phyloP scores from a whole-genome alignment of 2,329 filamentous ascomycete species.

The Colletotrichum brevisporum region DNA sequence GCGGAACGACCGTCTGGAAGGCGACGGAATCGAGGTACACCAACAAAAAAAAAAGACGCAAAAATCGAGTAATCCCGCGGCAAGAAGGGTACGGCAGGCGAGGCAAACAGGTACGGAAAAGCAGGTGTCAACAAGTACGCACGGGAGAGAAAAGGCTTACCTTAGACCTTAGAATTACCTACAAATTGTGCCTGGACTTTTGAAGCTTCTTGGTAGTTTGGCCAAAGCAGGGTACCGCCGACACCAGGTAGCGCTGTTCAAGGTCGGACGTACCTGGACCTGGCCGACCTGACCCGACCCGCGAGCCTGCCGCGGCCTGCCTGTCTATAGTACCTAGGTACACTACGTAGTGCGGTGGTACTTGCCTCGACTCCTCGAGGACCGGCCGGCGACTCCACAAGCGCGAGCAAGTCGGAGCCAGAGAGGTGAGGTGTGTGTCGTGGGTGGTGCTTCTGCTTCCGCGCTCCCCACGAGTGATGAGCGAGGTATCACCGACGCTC shows the following conservation, averaged over 20 bases:
- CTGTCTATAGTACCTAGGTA: background rate
- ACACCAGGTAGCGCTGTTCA: slow-evolving; percentile 28
- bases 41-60: slow-evolving; percentile 21
- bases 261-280: slow-evolving; percentile 19
- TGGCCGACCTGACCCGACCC: background rate
- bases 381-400: slow-evolving; percentile 37
- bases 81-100: slow-evolving; percentile 3
- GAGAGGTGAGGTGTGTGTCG: background rate
- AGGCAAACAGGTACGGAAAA: slow-evolving; percentile 16
- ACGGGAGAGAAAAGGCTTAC: slow-evolving; percentile 31
- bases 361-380: no score
- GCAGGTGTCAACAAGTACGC: slow-evolving; percentile 30
- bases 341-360: no score
- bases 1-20: slow-evolving; percentile 25
- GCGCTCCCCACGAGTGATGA: slow-evolving; percentile 31
- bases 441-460: background rate
- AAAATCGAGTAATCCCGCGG: slow-evolving; percentile 22
- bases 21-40: background rate
- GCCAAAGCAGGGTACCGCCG: slow-evolving; percentile 29
- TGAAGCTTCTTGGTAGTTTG: slow-evolving; percentile 24
- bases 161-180: slow-evolving; percentile 39
- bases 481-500: slow-evolving; percentile 39
- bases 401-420: slow-evolving; percentile 6
- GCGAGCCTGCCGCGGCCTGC: background rate
- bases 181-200: slow-evolving; percentile 30